phyloP scores from a whole-genome alignment of 2,329 filamentous ascomycete species.

The Emydomyces testavorans region DNA sequence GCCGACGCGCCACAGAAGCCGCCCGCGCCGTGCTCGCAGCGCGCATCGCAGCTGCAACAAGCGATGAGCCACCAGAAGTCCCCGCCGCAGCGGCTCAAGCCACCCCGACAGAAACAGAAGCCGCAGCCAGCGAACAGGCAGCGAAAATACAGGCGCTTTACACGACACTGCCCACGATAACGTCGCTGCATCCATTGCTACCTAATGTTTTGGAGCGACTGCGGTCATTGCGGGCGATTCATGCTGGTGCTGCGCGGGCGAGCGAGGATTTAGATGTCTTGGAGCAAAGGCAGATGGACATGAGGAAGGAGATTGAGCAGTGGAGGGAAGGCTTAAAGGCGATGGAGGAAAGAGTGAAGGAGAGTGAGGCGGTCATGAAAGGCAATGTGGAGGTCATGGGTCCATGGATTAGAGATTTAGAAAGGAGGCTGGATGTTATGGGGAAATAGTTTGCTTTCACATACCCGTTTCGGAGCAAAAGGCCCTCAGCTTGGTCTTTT shows the following conservation, averaged over 20 bases:
- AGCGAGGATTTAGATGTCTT: conserved; percentile 64
- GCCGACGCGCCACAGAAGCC: conserved; percentile 34
- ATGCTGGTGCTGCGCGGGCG: conserved; percentile 74
- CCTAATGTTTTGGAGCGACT: conserved; percentile 77
- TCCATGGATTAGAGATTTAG: conserved; percentile 77
- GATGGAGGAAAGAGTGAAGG: conserved; percentile 62
- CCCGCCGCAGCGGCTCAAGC: conserved; percentile 22
- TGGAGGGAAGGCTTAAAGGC: conserved; percentile 74
- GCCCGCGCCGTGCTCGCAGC: conserved; percentile 34
- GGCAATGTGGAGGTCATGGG: conserved; percentile 77
- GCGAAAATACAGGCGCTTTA: conserved; percentile 88
- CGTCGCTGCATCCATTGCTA: conserved; percentile 70
- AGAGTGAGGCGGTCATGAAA: conserved; percentile 58
- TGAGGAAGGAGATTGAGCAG: conserved; percentile 69
- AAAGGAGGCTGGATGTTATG: conserved; percentile 58
- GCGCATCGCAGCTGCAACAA: conserved; percentile 26
- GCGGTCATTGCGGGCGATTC: conserved; percentile 69
- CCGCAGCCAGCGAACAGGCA: conserved; percentile 51
- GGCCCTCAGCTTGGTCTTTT: neutral
- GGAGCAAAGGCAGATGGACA: conserved; percentile 68
- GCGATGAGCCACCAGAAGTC: conserved; percentile 29
- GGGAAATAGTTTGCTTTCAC: conserved; percentile 24
- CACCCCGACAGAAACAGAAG: conserved; percentile 40
- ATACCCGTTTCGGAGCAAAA: neutral
- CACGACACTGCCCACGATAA: conserved; percentile 75